Evolutionary conservation across 352 stramenopile species (phyloP).

Genomic region (Phytopythium oedochilum): DNA sequence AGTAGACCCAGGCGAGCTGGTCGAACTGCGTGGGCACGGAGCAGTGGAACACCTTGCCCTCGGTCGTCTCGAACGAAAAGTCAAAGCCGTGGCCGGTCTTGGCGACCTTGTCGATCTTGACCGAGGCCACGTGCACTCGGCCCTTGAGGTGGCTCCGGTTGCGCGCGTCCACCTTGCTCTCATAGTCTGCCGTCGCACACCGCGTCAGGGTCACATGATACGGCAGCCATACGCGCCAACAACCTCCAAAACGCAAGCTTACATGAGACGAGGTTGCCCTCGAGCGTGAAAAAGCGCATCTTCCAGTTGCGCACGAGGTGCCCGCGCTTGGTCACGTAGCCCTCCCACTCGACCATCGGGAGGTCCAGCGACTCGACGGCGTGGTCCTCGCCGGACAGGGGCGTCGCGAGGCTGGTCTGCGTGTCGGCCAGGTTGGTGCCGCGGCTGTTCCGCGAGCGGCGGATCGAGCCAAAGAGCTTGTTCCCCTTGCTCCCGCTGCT

Average conservation of each 20-base stretch:
- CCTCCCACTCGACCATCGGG: conserved; percentile 86
- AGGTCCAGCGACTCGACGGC: conserved; percentile 77
- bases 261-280: conserved; percentile 84
- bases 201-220: not conserved
- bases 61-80: conserved; percentile 80
- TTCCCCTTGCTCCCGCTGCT: conserved; percentile 43
- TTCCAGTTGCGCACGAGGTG: conserved; percentile 89
- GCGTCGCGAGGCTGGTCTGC: conserved; percentile 6
- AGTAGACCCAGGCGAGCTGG: conserved; percentile 83
- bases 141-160: conserved; percentile 85
- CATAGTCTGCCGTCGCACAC: conserved; percentile 46
- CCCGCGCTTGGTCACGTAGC: conserved; percentile 87
- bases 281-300: conserved; percentile 82
- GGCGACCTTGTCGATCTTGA: conserved; percentile 73
- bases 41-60: conserved; percentile 84
- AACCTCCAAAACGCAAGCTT: conserved; percentile 15
- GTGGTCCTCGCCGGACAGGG: conserved; percentile 34
- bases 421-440: conserved; percentile 14
- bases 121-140: conserved; percentile 70
- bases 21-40: conserved; percentile 76
- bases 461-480: conserved; percentile 55
- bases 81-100: conserved; percentile 81
- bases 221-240: not conserved
- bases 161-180: conserved; percentile 85
- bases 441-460: conserved; percentile 36